Evolutionary conservation across 2,329 filamentous ascomycete species (phyloP).

Genomic region (Sarocladium brachiariae): DNA sequence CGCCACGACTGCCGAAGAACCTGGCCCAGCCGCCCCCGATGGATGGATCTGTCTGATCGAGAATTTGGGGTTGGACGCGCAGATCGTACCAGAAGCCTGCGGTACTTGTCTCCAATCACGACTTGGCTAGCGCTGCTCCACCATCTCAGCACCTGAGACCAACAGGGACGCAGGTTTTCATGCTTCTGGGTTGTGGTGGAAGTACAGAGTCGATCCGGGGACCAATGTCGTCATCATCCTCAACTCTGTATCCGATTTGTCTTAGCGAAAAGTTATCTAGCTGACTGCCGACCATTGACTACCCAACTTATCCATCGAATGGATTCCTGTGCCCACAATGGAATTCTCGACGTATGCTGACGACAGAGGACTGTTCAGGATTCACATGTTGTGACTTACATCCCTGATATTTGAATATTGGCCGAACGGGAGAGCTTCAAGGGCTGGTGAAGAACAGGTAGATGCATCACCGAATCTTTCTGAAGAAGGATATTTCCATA

Average conservation of each 20-base stretch:
- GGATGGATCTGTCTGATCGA: conserved; percentile 6
- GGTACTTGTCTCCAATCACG: background rate
- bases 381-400: too few relatives aligned
- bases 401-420: too few relatives aligned
- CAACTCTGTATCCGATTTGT: background rate
- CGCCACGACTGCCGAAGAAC: background rate
- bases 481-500: too few relatives aligned
- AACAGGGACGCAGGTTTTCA: background rate
- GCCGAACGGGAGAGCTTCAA: too few relatives aligned
- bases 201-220: background rate
- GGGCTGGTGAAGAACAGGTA: too few relatives aligned
- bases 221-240: conserved; percentile 8
- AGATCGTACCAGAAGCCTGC: background rate
- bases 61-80: conserved; percentile 2
- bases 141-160: background rate
- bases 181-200: background rate
- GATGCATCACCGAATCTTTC: too few relatives aligned
- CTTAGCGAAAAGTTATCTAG: background rate
- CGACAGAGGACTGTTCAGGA: too few relatives aligned
- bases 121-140: background rate
- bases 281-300: too few relatives aligned
- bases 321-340: too few relatives aligned
- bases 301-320: too few relatives aligned
- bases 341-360: too few relatives aligned
- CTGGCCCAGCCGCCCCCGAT: background rate